Percentiles rank a stretch among this genome's conserved stretches.
These are phyloP conservation scores for Echinochloa phyllopogon DNA, from an alignment of 176 grass and related monocot genomes.

Conservation along the genomic window DNA sequence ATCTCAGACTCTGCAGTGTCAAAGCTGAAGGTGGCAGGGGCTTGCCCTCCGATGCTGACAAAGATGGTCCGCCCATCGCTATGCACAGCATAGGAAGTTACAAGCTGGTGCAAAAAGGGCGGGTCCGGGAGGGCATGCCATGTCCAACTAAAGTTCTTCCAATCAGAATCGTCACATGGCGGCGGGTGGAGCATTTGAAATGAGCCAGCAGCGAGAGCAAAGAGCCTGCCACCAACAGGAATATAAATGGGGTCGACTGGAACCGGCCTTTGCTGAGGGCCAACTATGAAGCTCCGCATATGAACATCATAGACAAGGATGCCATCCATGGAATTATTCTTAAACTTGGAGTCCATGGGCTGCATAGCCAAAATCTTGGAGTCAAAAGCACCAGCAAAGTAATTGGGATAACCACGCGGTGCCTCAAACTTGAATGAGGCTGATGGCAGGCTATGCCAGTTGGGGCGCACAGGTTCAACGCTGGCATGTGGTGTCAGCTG, in stretches of 20 bases:
- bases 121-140: too few species aligned
- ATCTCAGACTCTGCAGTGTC: neutral
- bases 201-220: neutral
- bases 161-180: too few species aligned
- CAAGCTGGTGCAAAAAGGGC: too few species aligned
- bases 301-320: neutral
- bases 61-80: neutral
- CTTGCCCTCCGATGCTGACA: neutral
- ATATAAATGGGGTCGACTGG: neutral
- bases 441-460: neutral
- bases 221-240: neutral
- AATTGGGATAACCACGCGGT: neutral
- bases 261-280: neutral
- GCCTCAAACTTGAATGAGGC: neutral
- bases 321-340: neutral
- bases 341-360: neutral
- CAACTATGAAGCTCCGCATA: neutral
- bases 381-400: neutral
- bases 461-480: too few species aligned
- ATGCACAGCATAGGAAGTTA: constrained; percentile 10
- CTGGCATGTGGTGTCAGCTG: too few species aligned
- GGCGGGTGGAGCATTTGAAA: too few species aligned
- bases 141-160: too few species aligned
- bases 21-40: neutral
- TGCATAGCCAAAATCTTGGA: neutral